Base-by-base conservation (phyloP, 768 basidiomycete species). In the Kwoniella bestiolae region DNA sequence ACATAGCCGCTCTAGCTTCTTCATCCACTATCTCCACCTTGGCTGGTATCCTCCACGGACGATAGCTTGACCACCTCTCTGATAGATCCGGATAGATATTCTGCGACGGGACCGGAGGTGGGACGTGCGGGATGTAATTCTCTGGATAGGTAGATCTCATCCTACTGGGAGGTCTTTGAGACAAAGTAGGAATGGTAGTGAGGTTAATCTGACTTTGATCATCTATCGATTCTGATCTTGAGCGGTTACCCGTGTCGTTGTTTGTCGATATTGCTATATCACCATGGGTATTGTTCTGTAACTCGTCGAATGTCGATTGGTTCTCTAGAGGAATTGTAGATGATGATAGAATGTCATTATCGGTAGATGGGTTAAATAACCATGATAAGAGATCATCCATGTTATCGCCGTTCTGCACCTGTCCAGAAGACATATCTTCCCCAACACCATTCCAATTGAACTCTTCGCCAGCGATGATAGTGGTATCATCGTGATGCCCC, bases 361-460 rank as follows among this genome's bases (percentile, higher is more conserved):
- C 38, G 16, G 38, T 55, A 26, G 62, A 41, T 45, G 51, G 34
- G 32, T 66, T 60, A 31, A 67, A 67, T 26, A 67, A 25, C 66
- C 66, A 67, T 12, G 45, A 32, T 14, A 67, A 35, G 6, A 67
- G 47, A 32, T 67, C 66, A 51, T 67, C 66, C 49, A 66, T 52
- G n/a, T 52, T 60, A 34, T 66, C 59, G 14, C 58, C 65, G 7
- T 34, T 44, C 31, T 58, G 56, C 6, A 41, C 26, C 25, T 18
- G 52, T 11, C n/a, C n/a, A n/a, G n/a, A n/a, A n/a, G n/a, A n/a
- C n/a, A n/a, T n/a, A n/a, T 53, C 29, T 16, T 14, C 9, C n/a
- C 9, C 21, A 14, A 21, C 11, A 21, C n/a, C 46, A 25, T 26
- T 45, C 56, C 56, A 58, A 8, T 58, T 47, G 45, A 58, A 58